These are phyloP conservation scores for Gnetum montanum DNA, from an alignment of 75 land plant species.

Conservation along the genomic window DNA sequence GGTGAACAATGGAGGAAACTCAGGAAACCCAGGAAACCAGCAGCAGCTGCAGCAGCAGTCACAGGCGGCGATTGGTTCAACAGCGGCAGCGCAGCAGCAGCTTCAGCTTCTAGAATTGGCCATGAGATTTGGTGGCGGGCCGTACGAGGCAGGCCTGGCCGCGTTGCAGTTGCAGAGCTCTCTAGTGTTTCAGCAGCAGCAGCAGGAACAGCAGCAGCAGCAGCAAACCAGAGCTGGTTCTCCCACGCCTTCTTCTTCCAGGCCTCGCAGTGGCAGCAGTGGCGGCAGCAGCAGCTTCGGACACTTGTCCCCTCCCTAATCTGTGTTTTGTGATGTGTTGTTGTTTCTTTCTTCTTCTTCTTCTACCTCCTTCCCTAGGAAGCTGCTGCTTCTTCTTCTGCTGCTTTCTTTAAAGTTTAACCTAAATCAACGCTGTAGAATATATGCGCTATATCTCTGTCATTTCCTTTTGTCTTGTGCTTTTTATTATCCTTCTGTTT, in stretches of 20 bases:
- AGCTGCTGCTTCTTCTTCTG: too few species aligned
- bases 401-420: too few species aligned
- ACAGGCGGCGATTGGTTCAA: too few species aligned
- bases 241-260: neutral
- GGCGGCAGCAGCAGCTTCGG: neutral
- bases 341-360: too few species aligned
- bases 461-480: too few species aligned
- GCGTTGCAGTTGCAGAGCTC: neutral
- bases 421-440: too few species aligned
- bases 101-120: constrained; percentile 4
- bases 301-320: neutral
- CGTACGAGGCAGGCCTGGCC: neutral
- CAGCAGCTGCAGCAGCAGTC: neutral
- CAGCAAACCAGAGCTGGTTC: neutral
- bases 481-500: too few species aligned
- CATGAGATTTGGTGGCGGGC: neutral
- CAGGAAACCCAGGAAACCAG: neutral
- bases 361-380: too few species aligned
- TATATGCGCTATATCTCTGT: too few species aligned
- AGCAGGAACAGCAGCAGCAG: neutral
- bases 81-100: too few species aligned
- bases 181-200: neutral
- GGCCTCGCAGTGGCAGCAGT: neutral
- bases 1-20: too few species aligned
- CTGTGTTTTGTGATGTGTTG: too few species aligned